Evolutionary conservation across 257 asterid species (phyloP), one percentile per base, ranked within the genome.

Genomic region (Sherardia arvensis): DNA sequence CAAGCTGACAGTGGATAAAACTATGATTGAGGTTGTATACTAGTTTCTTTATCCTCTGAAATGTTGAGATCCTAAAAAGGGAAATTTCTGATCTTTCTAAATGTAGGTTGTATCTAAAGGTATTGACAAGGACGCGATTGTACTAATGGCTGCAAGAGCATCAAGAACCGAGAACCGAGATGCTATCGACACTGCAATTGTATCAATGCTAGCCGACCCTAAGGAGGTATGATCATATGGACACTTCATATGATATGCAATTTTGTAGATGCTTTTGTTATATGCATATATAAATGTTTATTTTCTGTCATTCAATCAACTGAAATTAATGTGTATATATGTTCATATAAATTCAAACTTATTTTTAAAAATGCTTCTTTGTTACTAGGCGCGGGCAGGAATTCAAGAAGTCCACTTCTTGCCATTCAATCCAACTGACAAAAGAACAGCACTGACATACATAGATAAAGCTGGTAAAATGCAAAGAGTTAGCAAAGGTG

Each of bases 131-230:
- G 83, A 78, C 27, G 43, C 62, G 4, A 55, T 78, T 56, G 68
- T 78, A 32, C 59, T 78, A 15, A 72, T 78, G 70, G 83, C 75
- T 15, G 83, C 83, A 36, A 68, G 83, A 62, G 79, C 83, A 48
- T 71, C 83, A 14, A 73, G 83, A 66, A 8, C 72, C n/a, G 83
- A 78, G 64, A 78, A 78, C 61, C 83, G 74, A 68, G 83, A 78
- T 71, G 80, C 83, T 34, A 78, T 78, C 40, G 83, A 78, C 64
- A 38, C 71, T 36, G 74, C 77, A 56, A 78, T 78, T 47, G 83
- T 74, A 18, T 76, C 79, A 62, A 78, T 74, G 77, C 64, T 78
- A 55, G 66, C 77, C 4, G 79, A 74, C 58, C 77, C 83, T 47
- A 78, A 71, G 59, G 79, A 78, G 83, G 83, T 78, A 78, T 68